These are phyloP conservation scores for Phytophthora boehmeriae DNA, from an alignment of 352 stramenopile genomes.

Conservation along the genomic window DNA sequence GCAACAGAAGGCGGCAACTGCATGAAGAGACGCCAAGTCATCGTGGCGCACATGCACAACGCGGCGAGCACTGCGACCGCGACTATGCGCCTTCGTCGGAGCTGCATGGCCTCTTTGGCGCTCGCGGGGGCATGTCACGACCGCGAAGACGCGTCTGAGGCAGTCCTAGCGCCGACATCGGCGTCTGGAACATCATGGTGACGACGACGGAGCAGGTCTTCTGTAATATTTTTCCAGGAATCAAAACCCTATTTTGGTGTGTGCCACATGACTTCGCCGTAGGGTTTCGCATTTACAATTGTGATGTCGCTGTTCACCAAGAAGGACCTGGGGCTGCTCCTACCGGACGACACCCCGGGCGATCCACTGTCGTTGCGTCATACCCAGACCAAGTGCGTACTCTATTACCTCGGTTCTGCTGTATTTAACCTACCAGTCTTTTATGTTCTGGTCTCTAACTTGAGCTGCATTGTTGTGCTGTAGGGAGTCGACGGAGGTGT, in stretches of 20 bases:
- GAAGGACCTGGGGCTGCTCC: slow-evolving; percentile 82
- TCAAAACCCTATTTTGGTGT: background rate
- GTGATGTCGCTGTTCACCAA: slow-evolving; percentile 85
- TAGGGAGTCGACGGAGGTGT: slow-evolving; percentile 75
- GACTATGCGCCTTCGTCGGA: slow-evolving; percentile 22
- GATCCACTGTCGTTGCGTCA: slow-evolving; percentile 83
- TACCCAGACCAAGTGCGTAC: slow-evolving; percentile 63
- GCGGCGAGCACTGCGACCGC: slow-evolving; percentile 28
- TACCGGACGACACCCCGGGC: slow-evolving; percentile 80
- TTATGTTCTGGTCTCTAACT: too few species aligned
- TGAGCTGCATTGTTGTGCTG: slow-evolving; percentile 1
- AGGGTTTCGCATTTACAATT: too few species aligned
- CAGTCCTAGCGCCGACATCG: slow-evolving; percentile 59
- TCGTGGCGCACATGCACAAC: slow-evolving; percentile 44
- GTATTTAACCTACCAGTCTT: background rate
- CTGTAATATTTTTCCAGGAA: too few species aligned
- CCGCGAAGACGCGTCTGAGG: slow-evolving; percentile 42
- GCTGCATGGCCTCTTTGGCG: slow-evolving; percentile 21
- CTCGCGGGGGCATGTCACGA: slow-evolving; percentile 5
- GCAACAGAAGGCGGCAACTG: slow-evolving; percentile 31
- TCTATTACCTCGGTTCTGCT: background rate
- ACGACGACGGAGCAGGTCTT: background rate
- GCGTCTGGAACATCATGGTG: slow-evolving; percentile 55
- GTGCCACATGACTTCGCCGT: background rate
- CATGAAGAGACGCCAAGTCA: slow-evolving; percentile 49